Evolutionary conservation across 345 rosid species (phyloP).

Genomic region (Citrus inodora): DNA sequence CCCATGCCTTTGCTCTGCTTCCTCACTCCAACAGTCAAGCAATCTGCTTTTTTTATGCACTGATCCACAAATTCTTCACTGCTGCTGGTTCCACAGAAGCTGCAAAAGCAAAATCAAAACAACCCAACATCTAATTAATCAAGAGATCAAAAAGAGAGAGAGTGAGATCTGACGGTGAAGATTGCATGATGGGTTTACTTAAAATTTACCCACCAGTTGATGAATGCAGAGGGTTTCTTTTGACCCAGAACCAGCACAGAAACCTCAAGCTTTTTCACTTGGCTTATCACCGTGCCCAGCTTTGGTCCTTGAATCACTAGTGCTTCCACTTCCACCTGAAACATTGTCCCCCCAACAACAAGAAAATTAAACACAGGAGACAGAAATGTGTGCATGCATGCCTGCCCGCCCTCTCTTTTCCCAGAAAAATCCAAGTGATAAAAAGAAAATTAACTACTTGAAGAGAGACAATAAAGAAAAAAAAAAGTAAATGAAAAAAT

Average conservation of each 20-base stretch:
- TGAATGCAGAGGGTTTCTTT: slow-evolving; percentile 55
- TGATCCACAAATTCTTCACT: slow-evolving; percentile 74
- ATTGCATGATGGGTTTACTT: background rate
- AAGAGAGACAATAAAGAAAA: background rate
- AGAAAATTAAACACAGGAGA: background rate
- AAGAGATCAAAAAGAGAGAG: background rate
- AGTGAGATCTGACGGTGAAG: slow-evolving; percentile 18
- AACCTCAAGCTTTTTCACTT: slow-evolving; percentile 91
- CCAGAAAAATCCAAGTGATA: background rate
- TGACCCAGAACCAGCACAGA: slow-evolving; percentile 88
- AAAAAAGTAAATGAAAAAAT: background rate
- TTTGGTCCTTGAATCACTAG: slow-evolving; percentile 89
- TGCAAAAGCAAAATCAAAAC: slow-evolving; percentile 21
- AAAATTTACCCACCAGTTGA: slow-evolving; percentile 50
- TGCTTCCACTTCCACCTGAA: slow-evolving; percentile 88
- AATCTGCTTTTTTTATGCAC: slow-evolving; percentile 73
- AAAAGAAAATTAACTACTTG: background rate
- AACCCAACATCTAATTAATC: background rate
- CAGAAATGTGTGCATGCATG: background rate
- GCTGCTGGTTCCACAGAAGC: slow-evolving; percentile 68
- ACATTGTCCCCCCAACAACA: background rate
- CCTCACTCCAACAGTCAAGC: slow-evolving; percentile 87
- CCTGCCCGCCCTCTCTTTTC: background rate
- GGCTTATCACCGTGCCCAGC: slow-evolving; percentile 76
- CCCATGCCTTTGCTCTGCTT: slow-evolving; percentile 81